Percentiles rank a stretch among this genome's conserved stretches.
Evolutionary conservation across 2,329 filamentous ascomycete genomes (phyloP).

Genomic region (Aspergillus spinulosporus): DNA sequence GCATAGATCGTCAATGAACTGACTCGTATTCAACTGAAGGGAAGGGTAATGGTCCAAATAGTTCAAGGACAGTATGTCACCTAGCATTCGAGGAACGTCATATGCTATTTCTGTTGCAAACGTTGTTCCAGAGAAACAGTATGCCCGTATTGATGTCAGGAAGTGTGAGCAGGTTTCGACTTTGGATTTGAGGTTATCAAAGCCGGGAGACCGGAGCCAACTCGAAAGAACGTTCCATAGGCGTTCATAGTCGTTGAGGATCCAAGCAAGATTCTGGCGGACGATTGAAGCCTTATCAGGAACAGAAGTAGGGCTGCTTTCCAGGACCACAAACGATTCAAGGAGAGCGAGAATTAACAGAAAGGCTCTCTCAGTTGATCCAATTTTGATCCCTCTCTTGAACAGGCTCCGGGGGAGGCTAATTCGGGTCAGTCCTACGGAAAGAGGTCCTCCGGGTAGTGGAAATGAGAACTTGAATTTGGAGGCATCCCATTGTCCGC

Average conservation of each 20-base stretch:
- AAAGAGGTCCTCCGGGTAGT: slow-evolving; percentile 26
- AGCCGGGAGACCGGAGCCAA: slow-evolving; percentile 27
- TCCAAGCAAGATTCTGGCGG: slow-evolving; percentile 37
- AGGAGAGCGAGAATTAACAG: slow-evolving; percentile 32
- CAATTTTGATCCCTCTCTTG: slow-evolving; percentile 27
- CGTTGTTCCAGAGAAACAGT: slow-evolving; percentile 26
- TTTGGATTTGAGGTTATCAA: slow-evolving; percentile 21
- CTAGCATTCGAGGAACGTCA: slow-evolving; percentile 33
- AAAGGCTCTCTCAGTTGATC: slow-evolving; percentile 29
- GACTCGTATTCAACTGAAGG: slow-evolving; percentile 34
- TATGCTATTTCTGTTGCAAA: slow-evolving; percentile 32
- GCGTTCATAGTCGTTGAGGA: slow-evolving; percentile 35
- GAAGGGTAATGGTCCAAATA: slow-evolving; percentile 24
- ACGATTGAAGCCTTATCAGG: slow-evolving; percentile 26
- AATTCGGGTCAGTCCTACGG: slow-evolving; percentile 34
- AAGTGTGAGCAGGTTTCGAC: slow-evolving; percentile 29
- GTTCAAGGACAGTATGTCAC: slow-evolving; percentile 30
- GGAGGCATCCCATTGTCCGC: slow-evolving; percentile 11
- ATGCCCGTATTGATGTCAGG: slow-evolving; percentile 26
- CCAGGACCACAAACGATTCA: slow-evolving; percentile 29
- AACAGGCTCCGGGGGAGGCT: slow-evolving; percentile 33
- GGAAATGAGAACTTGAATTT: slow-evolving; percentile 29
- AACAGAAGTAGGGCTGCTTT: slow-evolving; percentile 10
- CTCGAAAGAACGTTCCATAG: slow-evolving; percentile 33
- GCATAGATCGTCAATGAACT: slow-evolving; percentile 31